These are phyloP conservation scores for Entomortierella parvispora DNA, from an alignment of 192 early-diverging fungal genomes.

Conservation along the genomic window DNA sequence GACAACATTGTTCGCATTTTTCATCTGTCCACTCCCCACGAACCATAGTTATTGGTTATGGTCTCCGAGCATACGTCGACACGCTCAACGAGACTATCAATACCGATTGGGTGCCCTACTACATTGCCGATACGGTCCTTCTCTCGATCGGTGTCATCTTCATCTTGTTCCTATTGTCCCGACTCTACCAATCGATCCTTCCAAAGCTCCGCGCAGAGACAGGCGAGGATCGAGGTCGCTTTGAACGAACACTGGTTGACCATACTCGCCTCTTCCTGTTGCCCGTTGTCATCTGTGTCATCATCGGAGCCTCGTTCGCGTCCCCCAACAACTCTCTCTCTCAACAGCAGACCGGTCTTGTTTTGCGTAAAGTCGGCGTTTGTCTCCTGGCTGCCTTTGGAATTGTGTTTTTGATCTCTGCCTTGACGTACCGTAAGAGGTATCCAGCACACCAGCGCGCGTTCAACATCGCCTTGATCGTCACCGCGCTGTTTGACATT, in stretches of 20 bases:
- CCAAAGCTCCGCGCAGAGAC: constrained; percentile 12
- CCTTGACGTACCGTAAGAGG: constrained; percentile 5
- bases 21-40: too few species aligned
- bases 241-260: constrained; percentile 11
- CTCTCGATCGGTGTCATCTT: constrained; percentile 21
- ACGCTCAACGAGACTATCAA: background rate
- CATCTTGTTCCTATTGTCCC: constrained; percentile 7
- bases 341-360: background rate
- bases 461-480: constrained; percentile 2
- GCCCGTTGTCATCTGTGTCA: background rate
- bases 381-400: constrained; percentile 8
- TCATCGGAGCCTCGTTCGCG: background rate
- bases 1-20: too few species aligned
- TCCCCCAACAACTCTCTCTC: constrained; percentile 2
- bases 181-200: constrained; percentile 10
- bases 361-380: constrained; percentile 23
- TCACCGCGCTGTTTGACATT: constrained; percentile 1
- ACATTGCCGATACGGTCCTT: background rate
- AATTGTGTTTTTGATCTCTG: constrained; percentile 5
- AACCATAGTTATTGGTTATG: background rate
- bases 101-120: background rate
- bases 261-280: background rate
- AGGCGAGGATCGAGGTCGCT: background rate
- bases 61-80: background rate
- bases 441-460: constrained; percentile 2